Evolutionary conservation across 768 basidiomycete species (phyloP), one percentile per base, ranked within the genome.

Genomic region (Cantharellus cinnabarinus): DNA sequence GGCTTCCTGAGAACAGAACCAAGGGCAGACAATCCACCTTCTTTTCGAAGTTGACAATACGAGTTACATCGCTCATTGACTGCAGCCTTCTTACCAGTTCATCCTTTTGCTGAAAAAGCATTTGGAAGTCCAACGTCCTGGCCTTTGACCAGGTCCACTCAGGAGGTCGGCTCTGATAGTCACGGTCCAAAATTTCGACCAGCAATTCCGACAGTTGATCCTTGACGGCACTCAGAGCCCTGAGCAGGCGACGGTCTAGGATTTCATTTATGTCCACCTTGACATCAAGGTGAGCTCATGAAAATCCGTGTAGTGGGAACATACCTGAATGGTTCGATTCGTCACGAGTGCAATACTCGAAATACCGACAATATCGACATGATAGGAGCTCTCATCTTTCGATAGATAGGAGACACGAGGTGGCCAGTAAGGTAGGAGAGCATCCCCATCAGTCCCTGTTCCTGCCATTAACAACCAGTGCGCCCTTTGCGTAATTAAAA

Each of bases 81-180:
- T 29, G 20, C 20, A 29, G 20, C 1, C 20, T 29, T 29, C 20
- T 29, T 29, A 29, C 20, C 20, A 29, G 20, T 29, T 29, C 20
- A 29, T 29, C 20, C 20, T 29, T 29, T 29, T 29, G 20, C 20
- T 29, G 20, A 29, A 29, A 29, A 29, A 29, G 20, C 20, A 29
- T 29, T 29, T 29, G 20, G 68, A 98, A 95, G 58, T 97, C 91
- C 4, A 99, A 70, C n/a, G 79, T 75, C 51, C 85, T 79, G 68
- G 90, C 77, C 57, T 83, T 78, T 59, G 73, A 73, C 93, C 91
- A 98, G 58, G 89, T 88, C 3, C 82, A 78, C 68, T 99, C 95
- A 29, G 20, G 20, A 29, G 20, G 20, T 29, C 20, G 20, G 20
- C 20, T 29, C 20, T 29, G 20, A 29, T 29, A 29, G 20, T 29